Percentiles rank a stretch among this genome's conserved stretches.
Conservation (phyloP, 2,329 filamentous ascomycete genomes). For the Paracorniculantispora psalliotae region DNA sequence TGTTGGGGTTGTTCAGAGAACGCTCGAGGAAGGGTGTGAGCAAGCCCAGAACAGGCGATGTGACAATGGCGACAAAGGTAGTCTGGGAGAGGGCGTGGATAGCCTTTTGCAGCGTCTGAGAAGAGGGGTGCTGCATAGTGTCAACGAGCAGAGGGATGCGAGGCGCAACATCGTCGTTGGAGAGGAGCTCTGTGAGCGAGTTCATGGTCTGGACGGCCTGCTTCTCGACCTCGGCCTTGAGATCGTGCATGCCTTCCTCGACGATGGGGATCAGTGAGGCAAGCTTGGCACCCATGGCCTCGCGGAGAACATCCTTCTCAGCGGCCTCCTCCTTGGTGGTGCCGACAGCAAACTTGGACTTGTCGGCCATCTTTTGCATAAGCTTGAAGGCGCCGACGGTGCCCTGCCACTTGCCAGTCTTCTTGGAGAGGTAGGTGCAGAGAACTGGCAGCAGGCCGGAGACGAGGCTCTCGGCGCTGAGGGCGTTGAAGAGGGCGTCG, state of each 20-base stretch:
- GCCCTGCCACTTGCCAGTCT: conserved; percentile 95
- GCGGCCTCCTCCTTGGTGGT: conserved; percentile 74
- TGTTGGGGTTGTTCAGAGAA: conserved; percentile 84
- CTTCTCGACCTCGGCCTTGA: conserved; percentile 85
- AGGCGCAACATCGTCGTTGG: conserved; percentile 94
- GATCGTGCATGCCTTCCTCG: conserved; percentile 91
- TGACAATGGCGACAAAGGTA: conserved; percentile 96
- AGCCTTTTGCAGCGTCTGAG: conserved; percentile 85
- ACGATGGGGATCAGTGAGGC: conserved; percentile 86
- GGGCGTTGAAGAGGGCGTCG: conserved; percentile 75
- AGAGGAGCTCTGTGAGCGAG: conserved; percentile 79
- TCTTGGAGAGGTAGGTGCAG: conserved; percentile 69
- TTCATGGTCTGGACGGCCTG: conserved; percentile 91
- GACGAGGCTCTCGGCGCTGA: conserved; percentile 79
- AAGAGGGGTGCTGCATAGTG: conserved; percentile 89
- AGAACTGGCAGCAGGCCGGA: conserved; percentile 76
- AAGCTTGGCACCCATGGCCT: conserved; percentile 83
- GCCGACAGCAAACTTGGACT: conserved; percentile 80
- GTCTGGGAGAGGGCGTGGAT: conserved; percentile 96
- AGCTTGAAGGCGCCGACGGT: conserved; percentile 81
- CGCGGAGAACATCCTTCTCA: conserved; percentile 83
- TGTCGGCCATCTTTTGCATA: conserved; percentile 90
- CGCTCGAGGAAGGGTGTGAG: conserved; percentile 92
- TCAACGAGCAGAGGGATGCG: conserved; percentile 89
- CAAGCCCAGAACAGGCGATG: conserved; percentile 88